phyloP scores from a whole-genome alignment of 805 yeast genomes.

The Zygoascus tannicola region DNA sequence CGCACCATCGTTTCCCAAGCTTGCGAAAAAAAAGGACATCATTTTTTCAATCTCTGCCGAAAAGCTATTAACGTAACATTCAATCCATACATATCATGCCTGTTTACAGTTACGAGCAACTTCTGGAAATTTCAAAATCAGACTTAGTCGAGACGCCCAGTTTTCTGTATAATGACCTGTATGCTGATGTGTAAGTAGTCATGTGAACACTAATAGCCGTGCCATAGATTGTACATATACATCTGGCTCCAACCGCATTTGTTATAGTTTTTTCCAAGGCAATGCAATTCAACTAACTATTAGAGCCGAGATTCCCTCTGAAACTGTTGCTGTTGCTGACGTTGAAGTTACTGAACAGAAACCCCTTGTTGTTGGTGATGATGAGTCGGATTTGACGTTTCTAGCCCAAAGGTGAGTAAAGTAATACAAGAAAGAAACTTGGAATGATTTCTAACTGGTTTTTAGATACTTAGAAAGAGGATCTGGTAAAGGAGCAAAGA shows the following conservation, averaged over 20 bases:
- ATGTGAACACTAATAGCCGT: too few species aligned
- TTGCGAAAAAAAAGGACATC: too few species aligned
- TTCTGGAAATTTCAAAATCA: constrained; percentile 20
- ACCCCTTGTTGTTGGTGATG: constrained; percentile 1
- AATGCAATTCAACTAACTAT: too few species aligned
- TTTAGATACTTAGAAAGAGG: background rate
- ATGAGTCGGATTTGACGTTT: background rate
- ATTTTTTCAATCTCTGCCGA: too few species aligned
- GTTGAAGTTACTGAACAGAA: constrained; percentile 5
- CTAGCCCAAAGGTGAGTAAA: background rate
- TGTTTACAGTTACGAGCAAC: constrained; percentile 21
- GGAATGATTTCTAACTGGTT: too few species aligned
- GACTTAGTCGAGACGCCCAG: constrained; percentile 24
- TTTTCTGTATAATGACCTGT: constrained; percentile 15
- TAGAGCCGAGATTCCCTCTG: too few species aligned
- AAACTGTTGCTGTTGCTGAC: constrained; percentile 3
- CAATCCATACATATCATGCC: constrained; percentile 18
- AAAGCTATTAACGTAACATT: background rate
- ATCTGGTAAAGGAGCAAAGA: constrained; percentile 6
- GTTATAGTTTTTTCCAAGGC: too few species aligned
- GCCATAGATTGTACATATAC: too few species aligned
- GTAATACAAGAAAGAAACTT: too few species aligned
- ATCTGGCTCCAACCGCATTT: too few species aligned
- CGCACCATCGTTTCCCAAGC: background rate
- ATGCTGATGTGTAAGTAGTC: too few species aligned